Conservation (phyloP, 345 rosid genomes). For the Gossypium bickii region DNA sequence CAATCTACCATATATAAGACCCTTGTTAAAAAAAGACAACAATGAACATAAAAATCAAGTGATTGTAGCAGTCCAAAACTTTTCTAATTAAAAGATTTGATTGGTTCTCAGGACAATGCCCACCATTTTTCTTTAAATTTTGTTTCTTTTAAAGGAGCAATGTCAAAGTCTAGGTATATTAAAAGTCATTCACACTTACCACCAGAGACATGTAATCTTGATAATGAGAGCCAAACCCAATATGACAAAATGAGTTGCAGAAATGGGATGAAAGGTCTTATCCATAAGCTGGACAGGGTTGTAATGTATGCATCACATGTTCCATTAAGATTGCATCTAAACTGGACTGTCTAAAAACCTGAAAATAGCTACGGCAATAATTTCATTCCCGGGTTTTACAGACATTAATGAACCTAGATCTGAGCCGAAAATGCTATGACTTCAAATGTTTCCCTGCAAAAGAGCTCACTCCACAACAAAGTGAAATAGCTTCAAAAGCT, state of each 20-base stretch:
- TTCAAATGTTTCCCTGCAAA: too few species aligned
- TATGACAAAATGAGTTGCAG: neutral
- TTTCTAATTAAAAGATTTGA: neutral
- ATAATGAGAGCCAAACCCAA: neutral
- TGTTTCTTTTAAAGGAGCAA: neutral
- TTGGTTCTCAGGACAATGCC: neutral
- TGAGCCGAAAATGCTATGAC: neutral
- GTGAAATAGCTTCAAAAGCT: neutral
- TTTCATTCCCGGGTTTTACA: neutral
- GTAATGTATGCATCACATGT: neutral
- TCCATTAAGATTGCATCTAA: neutral
- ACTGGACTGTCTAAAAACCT: neutral
- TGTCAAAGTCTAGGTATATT: slow-evolving; percentile 1
- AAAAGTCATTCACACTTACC: neutral
- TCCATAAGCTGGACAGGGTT: neutral
- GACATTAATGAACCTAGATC: neutral
- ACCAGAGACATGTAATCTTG: neutral
- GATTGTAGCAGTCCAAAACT: neutral
- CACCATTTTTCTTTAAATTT: slow-evolving; percentile 5
- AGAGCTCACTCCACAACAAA: too few species aligned
- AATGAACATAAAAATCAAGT: neutral
- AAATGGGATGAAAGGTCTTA: neutral
- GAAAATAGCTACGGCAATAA: neutral
- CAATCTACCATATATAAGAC: neutral
- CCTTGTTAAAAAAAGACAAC: neutral